Base-by-base conservation (phyloP, 805 yeast genomes). In the Yamadazyma philogaea region DNA sequence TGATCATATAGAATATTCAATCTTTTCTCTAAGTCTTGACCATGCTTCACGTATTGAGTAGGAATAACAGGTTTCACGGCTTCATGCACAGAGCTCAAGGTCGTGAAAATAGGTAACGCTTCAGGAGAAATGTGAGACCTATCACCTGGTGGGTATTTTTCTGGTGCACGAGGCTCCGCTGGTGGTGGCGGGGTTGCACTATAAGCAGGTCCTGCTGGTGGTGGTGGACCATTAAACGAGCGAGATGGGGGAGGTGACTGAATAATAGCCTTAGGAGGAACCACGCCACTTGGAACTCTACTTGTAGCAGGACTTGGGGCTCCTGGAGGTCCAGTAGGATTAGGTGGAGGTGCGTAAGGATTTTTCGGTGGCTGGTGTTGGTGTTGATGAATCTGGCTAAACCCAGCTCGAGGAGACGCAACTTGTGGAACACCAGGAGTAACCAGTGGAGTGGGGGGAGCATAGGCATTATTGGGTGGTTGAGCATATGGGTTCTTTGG, bases 21-120 rank as follows among this genome's bases (percentile, higher is more conserved):
- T 61, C 98, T 79, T 68, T 84, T 84, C 52, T 82, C 91, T 57
- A 95, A 81, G 60, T 91, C 98, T 35, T 65, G 69, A 40, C 84
- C 75, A 56, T 88, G 96, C 48, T 79, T 83, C 20, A 75, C 61
- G 55, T 78, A 87, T 58, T 79, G 81, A 38, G 79, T 85, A 19
- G 96, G 96, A 33, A 88, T 77, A 34, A 72, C 69, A 14, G 95
- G 91, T 52, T 81, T 77, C 14, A 87, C 81, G 22, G 78, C 72
- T 20, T 70, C 76, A 52, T 87, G 61, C 51, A 79, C 80, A 4
- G 64, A 58, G 11, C 70, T 66, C 42, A 93, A 73, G 10, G 69
- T 68, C n/a, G 75, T 70, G 53, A 68, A 79, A 34, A 93, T 78
- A 14, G 82, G 81, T 52, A 64, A 55, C 7, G 82, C 74, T 7